A percentile compares a stretch with the other conserved stretches of the same genome.
Evolutionary conservation across 176 grass and related monocot genomes (phyloP).

Genomic region (Ensete glaucum): DNA sequence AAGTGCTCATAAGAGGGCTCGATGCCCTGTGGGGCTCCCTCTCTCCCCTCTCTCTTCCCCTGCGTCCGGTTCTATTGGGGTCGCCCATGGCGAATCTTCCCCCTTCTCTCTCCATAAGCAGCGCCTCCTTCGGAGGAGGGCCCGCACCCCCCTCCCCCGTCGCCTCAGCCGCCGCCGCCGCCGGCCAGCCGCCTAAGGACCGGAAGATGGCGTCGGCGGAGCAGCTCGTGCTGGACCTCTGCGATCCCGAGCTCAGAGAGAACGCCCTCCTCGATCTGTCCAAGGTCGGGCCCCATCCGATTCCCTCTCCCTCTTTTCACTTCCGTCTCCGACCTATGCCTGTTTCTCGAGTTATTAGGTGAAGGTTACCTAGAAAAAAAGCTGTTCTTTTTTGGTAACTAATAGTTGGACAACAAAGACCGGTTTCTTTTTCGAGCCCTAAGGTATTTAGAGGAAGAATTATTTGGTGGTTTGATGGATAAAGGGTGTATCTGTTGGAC

Average conservation of each 20-base stretch:
- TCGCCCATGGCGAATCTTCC: slow-evolving; percentile 52
- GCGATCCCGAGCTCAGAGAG: slow-evolving; percentile 65
- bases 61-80: too few species aligned
- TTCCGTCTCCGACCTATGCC: neutral
- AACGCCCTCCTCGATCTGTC: slow-evolving; percentile 61
- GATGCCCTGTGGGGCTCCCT: too few species aligned
- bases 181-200: slow-evolving; percentile 27
- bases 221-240: slow-evolving; percentile 79
- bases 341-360: neutral
- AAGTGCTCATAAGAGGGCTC: too few species aligned
- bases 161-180: neutral
- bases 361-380: neutral
- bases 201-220: slow-evolving; percentile 54
- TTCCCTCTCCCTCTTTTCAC: neutral
- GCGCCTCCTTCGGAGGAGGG: slow-evolving; percentile 15
- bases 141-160: neutral
- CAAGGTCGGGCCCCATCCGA: slow-evolving; percentile 31
- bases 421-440: too few species aligned
- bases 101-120: slow-evolving; percentile 37
- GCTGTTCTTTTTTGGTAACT: neutral
- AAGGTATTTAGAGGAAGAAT: neutral
- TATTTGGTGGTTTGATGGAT: neutral
- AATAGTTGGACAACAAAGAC: too few species aligned
- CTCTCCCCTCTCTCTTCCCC: too few species aligned
- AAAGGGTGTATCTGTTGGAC: too few species aligned